phyloP scores from a whole-genome alignment of 2,329 filamentous ascomycete genomes.

The Colletotrichum sidae region DNA sequence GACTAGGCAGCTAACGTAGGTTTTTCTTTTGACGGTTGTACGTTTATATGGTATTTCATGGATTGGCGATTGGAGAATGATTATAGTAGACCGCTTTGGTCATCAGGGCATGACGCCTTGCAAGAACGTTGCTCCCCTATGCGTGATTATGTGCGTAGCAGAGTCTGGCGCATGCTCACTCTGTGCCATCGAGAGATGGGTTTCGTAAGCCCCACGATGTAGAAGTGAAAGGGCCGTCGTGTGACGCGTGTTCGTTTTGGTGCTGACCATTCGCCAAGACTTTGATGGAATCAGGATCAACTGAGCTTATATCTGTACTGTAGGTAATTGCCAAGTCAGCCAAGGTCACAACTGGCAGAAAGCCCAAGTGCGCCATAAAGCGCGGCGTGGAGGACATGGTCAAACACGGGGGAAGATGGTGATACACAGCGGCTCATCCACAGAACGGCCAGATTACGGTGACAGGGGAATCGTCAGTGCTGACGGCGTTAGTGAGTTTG shows the following conservation, averaged over 20 bases:
- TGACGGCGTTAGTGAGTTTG: slow-evolving; percentile 1
- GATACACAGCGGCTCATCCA: slow-evolving; percentile 31
- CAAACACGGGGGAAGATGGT: slow-evolving; percentile 35
- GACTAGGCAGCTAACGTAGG: background rate
- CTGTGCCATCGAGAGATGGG: too few relatives aligned
- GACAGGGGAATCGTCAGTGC: slow-evolving; percentile 24
- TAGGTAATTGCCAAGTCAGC: background rate
- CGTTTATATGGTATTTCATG: slow-evolving; percentile 19
- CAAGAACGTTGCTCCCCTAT: too few relatives aligned
- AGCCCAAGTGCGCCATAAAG: slow-evolving; percentile 1
- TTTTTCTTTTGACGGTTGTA: slow-evolving; percentile 2
- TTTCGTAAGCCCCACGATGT: too few relatives aligned
- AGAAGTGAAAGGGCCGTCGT: too few relatives aligned
- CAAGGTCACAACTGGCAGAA: background rate
- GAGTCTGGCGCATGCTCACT: too few relatives aligned
- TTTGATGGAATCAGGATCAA: too few relatives aligned
- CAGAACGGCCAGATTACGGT: slow-evolving; percentile 15
- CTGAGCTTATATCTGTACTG: too few relatives aligned
- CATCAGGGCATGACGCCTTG: background rate
- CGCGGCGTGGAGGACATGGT: slow-evolving; percentile 11
- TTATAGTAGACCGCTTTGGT: slow-evolving; percentile 1
- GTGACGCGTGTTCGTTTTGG: too few relatives aligned
- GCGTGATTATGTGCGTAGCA: too few relatives aligned
- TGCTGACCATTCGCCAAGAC: too few relatives aligned
- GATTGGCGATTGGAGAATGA: slow-evolving; percentile 12